Base-by-base conservation (phyloP, 176 grass and related monocot genomes). In the Microstegium vimineum region DNA sequence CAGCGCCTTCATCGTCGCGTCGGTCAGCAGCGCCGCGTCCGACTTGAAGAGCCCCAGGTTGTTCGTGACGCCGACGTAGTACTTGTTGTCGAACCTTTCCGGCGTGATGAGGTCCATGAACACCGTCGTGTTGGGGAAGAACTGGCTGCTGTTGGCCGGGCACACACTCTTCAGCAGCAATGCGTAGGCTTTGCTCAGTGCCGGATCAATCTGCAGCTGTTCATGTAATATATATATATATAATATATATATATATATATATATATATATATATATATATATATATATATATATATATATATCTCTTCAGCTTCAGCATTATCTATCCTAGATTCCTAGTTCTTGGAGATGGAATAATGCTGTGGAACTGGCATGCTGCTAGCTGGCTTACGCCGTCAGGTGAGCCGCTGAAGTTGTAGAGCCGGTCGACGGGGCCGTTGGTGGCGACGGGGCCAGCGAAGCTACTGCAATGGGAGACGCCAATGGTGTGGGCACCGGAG, bases 401-500 rank as follows among this genome's bases (percentile, higher is more conserved):
- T 22, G 87, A 76, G 84, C 45, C 37, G 8, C 37, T 16, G 76
- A 88, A 84, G 42, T 41, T 64, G 47, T 91, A 94, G 33, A 94
- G 27, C 5, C 81, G 66, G 10, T 73, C 59, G 6, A 2, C 7
- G 18, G 33, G 17, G 64, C 9, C 20, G 33, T 36, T 10, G 8
- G 8, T 2, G 40, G 40, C 8, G 1, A 12, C 40, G 10, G 40
- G 40, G 6, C 63, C 63, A 16, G 63, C 10, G 79, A 91, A 94
- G 66, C 32, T 42, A 61, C 0, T 9, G 75, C 89, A 91, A 5
- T 86, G 92, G 2, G 89, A 90, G 5, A 89, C 75, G 33, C 92
- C 92, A 3, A 94, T 49, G 10, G 81, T 83, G 62, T 94, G 92
- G 2, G 89, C 87, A 37, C 92, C 92, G 0, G 89, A 94, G 56